A percentile compares a stretch with the other conserved stretches of the same genome.
Evolutionary conservation across 1,284 basidiomycete genomes (phyloP).

Genomic region (Sanghuangporus baumii): DNA sequence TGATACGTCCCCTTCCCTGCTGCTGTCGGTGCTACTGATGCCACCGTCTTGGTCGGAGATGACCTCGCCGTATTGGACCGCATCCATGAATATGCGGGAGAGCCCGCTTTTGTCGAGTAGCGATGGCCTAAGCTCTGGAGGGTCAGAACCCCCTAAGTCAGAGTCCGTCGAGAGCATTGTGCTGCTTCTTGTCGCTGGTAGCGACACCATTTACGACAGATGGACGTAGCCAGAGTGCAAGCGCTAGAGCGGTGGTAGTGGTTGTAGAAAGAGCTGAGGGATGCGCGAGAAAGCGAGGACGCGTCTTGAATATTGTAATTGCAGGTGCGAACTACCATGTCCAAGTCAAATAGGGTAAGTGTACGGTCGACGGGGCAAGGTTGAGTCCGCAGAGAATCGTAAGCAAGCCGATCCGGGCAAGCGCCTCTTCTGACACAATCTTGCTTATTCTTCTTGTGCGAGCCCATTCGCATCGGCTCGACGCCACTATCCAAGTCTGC

Average conservation of each 20-base stretch:
- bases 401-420: not conserved
- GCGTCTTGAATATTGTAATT: not conserved
- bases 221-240: not conserved
- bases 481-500: too few relatives aligned
- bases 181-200: not conserved
- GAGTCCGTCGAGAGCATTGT: not conserved
- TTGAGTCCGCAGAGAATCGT: not conserved
- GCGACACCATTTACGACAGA: not conserved
- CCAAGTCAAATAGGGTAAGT: not conserved
- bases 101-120: slow-evolving; percentile 9
- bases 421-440: not conserved
- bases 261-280: not conserved
- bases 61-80: slow-evolving; percentile 10
- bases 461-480: too few relatives aligned
- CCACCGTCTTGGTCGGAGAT: slow-evolving; percentile 3
- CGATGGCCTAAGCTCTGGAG: slow-evolving; percentile 1
- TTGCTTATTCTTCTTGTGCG: not conserved
- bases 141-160: slow-evolving; percentile 1
- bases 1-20: not conserved
- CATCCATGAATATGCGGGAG: slow-evolving; percentile 14
- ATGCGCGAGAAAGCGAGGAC: not conserved
- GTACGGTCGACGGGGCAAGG: not conserved
- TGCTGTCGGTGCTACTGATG: not conserved
- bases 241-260: not conserved
- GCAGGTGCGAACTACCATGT: too few relatives aligned